These are phyloP conservation scores for Gliomastix tumulicola DNA, from an alignment of 2,329 filamentous ascomycete species.

Conservation along the genomic window DNA sequence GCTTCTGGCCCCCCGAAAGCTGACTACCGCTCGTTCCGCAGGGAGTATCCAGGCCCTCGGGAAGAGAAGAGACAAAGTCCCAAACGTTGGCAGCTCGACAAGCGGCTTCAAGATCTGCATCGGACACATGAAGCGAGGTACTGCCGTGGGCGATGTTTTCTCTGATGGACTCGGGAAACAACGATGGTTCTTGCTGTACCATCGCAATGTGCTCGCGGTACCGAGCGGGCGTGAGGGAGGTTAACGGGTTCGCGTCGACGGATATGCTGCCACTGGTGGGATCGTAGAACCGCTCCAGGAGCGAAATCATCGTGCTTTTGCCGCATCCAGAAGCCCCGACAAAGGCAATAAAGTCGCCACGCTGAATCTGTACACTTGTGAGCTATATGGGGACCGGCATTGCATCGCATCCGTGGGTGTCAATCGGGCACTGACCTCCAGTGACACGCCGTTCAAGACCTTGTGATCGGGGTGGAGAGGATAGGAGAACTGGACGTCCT, in stretches of 20 bases:
- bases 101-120: constrained; percentile 42
- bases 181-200: constrained; percentile 86
- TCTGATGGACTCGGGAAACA: constrained; percentile 85
- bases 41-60: constrained; percentile 86
- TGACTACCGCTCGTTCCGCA: constrained; percentile 91
- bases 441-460: constrained; percentile 20
- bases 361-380: constrained; percentile 32
- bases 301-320: constrained; percentile 88
- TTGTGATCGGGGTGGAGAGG: constrained; percentile 23
- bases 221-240: constrained; percentile 80
- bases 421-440: constrained; percentile 20
- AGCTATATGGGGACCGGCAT: too few relatives aligned
- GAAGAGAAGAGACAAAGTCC: constrained; percentile 75
- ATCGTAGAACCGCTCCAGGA: constrained; percentile 91
- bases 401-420: too few relatives aligned
- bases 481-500: constrained; percentile 44
- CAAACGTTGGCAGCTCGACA: constrained; percentile 74
- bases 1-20: constrained; percentile 91
- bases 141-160: constrained; percentile 83
- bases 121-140: constrained; percentile 74
- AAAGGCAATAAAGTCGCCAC: constrained; percentile 86
- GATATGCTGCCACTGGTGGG: constrained; percentile 73
- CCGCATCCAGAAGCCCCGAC: constrained; percentile 93
- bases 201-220: constrained; percentile 86
- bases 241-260: constrained; percentile 71